Conservation (phyloP, 441 rosid genomes). For the Erodium trifolium region DNA sequence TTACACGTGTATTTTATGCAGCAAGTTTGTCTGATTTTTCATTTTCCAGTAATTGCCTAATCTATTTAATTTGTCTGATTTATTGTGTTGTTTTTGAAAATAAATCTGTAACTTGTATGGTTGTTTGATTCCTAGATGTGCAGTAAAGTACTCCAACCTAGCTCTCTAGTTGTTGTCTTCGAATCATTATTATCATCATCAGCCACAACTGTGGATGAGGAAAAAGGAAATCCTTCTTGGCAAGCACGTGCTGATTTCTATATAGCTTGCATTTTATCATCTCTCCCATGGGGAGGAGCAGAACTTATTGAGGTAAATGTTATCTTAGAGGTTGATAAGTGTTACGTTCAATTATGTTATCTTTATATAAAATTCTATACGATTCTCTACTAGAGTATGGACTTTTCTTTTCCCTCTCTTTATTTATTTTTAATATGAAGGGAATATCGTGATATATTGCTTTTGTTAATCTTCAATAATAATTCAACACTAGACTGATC, state of each 20-base stretch:
- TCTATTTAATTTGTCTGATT: too few relatives aligned
- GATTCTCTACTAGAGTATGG: neutral
- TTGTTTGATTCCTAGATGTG: constrained; percentile 56
- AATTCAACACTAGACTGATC: neutral
- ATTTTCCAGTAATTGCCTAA: too few relatives aligned
- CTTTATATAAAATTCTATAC: too few relatives aligned
- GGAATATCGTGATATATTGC: neutral
- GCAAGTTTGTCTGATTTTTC: neutral
- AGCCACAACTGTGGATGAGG: constrained; percentile 94
- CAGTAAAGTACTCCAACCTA: constrained; percentile 90
- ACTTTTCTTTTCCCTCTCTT: neutral
- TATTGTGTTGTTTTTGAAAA: neutral
- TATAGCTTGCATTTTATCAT: constrained; percentile 79
- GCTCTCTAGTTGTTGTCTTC: constrained; percentile 70
- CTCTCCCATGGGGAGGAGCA: constrained; percentile 98
- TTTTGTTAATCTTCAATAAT: neutral
- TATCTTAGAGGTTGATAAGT: neutral
- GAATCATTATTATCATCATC: constrained; percentile 91
- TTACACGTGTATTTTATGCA: neutral
- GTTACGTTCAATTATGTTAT: too few relatives aligned
- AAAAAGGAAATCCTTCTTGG: constrained; percentile 97
- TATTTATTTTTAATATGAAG: neutral
- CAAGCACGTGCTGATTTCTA: constrained; percentile 94
- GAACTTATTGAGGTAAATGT: constrained; percentile 77
- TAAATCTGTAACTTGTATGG: constrained; percentile 8